phyloP scores from a whole-genome alignment of 2,329 filamentous ascomycete species.

The Zarea fungicola region DNA sequence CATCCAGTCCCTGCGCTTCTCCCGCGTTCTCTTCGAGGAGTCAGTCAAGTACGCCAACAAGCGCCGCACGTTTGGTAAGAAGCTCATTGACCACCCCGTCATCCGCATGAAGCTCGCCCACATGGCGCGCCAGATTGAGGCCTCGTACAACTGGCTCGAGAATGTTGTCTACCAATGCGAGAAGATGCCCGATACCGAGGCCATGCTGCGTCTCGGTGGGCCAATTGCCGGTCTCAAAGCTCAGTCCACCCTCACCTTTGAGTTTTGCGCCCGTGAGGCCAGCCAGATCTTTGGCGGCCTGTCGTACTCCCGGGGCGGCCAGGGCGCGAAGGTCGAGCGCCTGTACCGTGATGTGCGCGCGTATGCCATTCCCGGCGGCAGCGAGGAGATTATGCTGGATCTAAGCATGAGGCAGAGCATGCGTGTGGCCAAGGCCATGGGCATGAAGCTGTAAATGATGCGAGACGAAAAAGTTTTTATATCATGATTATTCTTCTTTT shows the following conservation, averaged over 20 bases:
- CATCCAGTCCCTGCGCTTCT: constrained; percentile 94
- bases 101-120: constrained; percentile 97
- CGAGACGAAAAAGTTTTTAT: not conserved
- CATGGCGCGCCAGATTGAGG: constrained; percentile 97
- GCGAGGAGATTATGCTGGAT: constrained; percentile 98
- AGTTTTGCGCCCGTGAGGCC: constrained; percentile 95
- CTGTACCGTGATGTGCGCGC: constrained; percentile 92
- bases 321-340: constrained; percentile 92
- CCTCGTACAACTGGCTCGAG: constrained; percentile 95
- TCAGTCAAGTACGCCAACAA: constrained; percentile 96
- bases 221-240: constrained; percentile 93
- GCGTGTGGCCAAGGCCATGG: constrained; percentile 82
- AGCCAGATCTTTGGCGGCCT: constrained; percentile 96
- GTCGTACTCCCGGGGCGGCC: constrained; percentile 86
- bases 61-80: constrained; percentile 93
- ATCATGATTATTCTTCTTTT: not conserved
- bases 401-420: constrained; percentile 87
- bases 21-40: constrained; percentile 95
- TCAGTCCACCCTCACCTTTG: constrained; percentile 88
- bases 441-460: constrained; percentile 78
- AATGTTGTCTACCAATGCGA: constrained; percentile 90
- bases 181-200: constrained; percentile 89
- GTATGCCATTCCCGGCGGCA: constrained; percentile 92
- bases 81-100: constrained; percentile 92
- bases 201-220: constrained; percentile 91